Evolutionary conservation across 345 rosid genomes (phyloP), one percentile per base, ranked within the genome.

Genomic region (Moricandia arvensis): DNA sequence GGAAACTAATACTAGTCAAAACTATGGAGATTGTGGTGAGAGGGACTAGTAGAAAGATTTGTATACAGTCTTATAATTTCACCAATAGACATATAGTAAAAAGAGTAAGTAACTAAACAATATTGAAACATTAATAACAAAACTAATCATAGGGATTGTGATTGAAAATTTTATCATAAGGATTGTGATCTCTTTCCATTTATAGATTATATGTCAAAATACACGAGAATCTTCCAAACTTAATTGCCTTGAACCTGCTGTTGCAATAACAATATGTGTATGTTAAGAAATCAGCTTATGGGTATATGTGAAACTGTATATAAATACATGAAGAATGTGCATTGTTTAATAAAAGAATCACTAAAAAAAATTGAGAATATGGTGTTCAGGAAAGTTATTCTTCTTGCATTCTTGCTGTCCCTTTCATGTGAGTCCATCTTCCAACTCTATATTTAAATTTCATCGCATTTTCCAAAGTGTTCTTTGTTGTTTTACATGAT

Each of bases 391-490:
- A 73, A 64, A 55, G 15, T 38, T 7, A 12, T 64, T 5, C 13
- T 64, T 64, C 15, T 73, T 54, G 71, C 64, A 6, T 54, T 64
- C 12, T 38, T 73, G 57, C 27, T 73, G 31, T 64, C 24, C 3
- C 31, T 73, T 12, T 73, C 77, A 27, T 73, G 77, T 73, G 30
- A 73, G 70, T 64, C 63, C 17, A 73, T 29, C 30, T 33, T 45
- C 17, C 13, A 63, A 33, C 49, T 31, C 8, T 12, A 7, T 2
- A 7, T 4, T 43, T 18, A 21, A 31, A 7, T 4, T 71, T 18
- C 35, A 71, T 47, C 3, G 17, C 24, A 12, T 11, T 60, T 59
- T 69, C 16, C 64, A 37, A 29, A 37, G 12, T 27, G 15, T 1
- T 33, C 24, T 55, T 68, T 21, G 2, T 4, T 54, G 8, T 21